Conservation (phyloP, 75 land plant species). For the Pinus albicaulis region DNA sequence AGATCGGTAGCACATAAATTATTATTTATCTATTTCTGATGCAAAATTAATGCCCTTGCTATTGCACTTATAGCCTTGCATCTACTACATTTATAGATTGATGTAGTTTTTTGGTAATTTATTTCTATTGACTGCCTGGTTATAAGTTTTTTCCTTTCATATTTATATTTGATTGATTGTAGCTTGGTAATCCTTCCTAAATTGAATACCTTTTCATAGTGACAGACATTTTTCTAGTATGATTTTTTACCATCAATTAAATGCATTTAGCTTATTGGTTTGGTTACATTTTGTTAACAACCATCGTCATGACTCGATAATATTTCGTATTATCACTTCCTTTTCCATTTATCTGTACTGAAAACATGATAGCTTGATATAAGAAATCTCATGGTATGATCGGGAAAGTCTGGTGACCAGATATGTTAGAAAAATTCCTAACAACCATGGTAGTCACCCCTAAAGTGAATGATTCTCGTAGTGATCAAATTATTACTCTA, state of each 20-base stretch:
- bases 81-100: no score
- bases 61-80: no score
- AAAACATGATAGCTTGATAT: neutral
- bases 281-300: neutral
- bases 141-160: no score
- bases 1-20: no score
- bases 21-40: no score
- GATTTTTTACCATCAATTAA: neutral
- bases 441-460: no score
- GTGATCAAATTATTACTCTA: neutral
- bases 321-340: neutral
- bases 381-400: neutral
- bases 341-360: neutral
- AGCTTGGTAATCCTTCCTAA: slow-evolving; percentile 18
- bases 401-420: neutral
- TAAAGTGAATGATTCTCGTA: neutral
- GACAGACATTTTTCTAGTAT: neutral
- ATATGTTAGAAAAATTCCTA: neutral
- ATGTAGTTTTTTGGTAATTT: no score
- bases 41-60: no score
- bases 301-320: no score
- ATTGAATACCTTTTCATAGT: neutral
- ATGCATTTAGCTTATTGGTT: neutral
- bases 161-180: neutral
- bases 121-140: no score